Conservation (phyloP, 2,329 filamentous ascomycete genomes). For the Colletotrichum sp. region DNA sequence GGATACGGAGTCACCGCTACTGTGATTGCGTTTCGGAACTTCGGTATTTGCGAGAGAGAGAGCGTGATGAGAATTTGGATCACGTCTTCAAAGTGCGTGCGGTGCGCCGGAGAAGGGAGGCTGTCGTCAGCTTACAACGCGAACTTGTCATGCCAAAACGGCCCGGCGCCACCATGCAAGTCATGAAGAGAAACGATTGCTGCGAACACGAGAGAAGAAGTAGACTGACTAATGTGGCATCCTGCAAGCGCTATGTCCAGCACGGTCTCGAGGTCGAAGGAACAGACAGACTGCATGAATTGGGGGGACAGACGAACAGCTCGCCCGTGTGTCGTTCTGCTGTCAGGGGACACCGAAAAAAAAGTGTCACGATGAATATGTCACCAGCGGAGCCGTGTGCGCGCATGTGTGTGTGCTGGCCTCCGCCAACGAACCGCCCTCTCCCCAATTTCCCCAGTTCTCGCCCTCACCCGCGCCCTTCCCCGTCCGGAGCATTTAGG, state of each 20-base stretch:
- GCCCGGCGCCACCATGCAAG: neutral
- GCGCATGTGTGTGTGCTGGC: neutral
- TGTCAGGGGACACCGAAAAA: neutral
- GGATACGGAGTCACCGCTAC: neutral
- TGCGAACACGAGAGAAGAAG: neutral
- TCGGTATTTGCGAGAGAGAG: neutral
- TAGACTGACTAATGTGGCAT: neutral
- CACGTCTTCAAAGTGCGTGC: neutral
- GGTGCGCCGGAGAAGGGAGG: neutral
- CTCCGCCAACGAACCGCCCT: neutral
- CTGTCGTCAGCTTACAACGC: neutral
- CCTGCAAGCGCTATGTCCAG: neutral
- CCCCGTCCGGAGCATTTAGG: neutral
- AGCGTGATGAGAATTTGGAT: neutral
- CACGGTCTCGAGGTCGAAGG: neutral
- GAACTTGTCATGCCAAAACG: neutral
- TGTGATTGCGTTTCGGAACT: neutral
- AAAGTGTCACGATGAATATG: neutral
- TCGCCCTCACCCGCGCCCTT: neutral
- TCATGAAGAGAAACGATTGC: neutral
- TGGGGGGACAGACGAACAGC: neutral
- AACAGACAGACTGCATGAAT: neutral
- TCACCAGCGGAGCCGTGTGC: neutral
- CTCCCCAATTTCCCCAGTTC: neutral
- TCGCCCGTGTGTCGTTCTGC: neutral